Percentiles rank a stretch among this genome's conserved stretches.
phyloP scores from a whole-genome alignment of 2,329 filamentous ascomycete genomes.

The Pyricularia grisea region DNA sequence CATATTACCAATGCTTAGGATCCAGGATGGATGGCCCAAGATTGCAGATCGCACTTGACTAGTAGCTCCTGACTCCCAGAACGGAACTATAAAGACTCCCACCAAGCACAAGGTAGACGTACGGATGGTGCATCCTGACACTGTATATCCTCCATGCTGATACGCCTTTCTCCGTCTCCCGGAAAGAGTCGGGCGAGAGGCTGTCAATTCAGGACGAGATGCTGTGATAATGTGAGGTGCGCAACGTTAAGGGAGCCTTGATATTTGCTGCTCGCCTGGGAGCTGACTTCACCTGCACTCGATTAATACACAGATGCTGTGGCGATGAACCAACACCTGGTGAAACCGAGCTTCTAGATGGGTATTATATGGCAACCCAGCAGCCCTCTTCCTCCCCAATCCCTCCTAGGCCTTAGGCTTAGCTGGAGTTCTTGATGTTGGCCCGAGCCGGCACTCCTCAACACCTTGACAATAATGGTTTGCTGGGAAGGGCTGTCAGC shows the following conservation, averaged over 20 bases:
- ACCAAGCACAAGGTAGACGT: background rate
- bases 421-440: conserved; percentile 50
- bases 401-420: conserved; percentile 59
- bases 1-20: background rate
- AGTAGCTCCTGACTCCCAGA: background rate
- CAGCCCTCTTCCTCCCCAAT: conserved; percentile 83
- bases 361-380: conserved; percentile 83
- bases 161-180: background rate
- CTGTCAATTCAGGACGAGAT: background rate
- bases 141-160: background rate
- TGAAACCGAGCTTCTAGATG: conserved; percentile 36
- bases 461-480: conserved; percentile 56
- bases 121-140: background rate
- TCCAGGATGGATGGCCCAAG: background rate
- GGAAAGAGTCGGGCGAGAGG: background rate
- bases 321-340: background rate
- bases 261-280: background rate
- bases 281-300: background rate
- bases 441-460: conserved; percentile 31
- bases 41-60: background rate
- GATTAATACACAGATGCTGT: background rate
- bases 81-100: background rate
- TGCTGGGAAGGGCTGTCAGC: conserved; percentile 38
- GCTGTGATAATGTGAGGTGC: background rate
- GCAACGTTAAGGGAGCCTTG: background rate